Evolutionary conservation across 495 filamentous ascomycete genomes (phyloP).

Genomic region (Pseudoneurospora amorphoporcata): DNA sequence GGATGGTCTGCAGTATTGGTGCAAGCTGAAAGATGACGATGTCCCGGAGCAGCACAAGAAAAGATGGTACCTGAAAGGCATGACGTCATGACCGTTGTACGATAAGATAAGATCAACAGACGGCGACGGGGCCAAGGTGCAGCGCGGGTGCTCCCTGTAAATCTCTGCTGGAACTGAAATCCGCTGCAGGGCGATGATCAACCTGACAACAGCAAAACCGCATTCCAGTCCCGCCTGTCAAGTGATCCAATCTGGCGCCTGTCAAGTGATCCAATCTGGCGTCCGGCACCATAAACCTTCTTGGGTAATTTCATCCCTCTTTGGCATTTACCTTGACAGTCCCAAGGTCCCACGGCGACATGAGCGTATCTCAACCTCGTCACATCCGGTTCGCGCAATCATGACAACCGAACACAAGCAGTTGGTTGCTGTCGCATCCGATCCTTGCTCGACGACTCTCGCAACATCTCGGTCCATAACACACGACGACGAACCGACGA

Average conservation of each 20-base stretch:
- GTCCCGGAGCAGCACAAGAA: not conserved
- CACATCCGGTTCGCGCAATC: not conserved
- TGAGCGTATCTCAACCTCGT: not conserved
- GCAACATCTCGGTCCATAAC: not conserved
- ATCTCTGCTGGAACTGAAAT: not conserved
- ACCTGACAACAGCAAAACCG: not conserved
- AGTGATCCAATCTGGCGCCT: not conserved
- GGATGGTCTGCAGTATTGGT: not conserved
- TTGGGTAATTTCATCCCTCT: not conserved
- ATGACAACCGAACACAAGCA: not conserved
- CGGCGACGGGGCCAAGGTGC: not conserved
- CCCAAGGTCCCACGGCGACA: not conserved
- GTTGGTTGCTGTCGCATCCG: not conserved
- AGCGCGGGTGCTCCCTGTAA: not conserved
- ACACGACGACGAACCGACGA: not conserved
- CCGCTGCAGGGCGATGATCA: not conserved
- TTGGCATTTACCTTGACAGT: not conserved
- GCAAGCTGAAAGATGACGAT: not conserved
- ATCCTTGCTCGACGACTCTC: not conserved
- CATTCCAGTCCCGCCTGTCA: not conserved
- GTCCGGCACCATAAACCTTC: not conserved
- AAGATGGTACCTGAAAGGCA: not conserved
- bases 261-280: not conserved
- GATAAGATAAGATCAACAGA: not conserved
- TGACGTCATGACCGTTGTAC: not conserved